Conservation (phyloP, 257 asterid genomes). For the Vinca minor region DNA sequence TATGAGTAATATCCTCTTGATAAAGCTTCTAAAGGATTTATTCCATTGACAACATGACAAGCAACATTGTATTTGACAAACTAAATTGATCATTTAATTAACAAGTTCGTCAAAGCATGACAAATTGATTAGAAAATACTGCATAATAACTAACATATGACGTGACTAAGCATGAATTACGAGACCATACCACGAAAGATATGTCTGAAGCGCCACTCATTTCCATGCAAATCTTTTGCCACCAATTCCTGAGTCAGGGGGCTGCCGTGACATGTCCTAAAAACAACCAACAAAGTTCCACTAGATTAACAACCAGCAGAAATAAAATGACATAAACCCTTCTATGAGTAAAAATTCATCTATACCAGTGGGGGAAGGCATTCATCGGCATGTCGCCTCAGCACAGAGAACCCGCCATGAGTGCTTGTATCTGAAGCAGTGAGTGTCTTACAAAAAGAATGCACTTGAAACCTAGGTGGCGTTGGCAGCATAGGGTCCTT, state of each 20-base stretch:
- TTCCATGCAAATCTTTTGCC: slow-evolving; percentile 92
- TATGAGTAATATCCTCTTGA: neutral
- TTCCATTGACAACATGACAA: neutral
- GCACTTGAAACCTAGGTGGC: slow-evolving; percentile 64
- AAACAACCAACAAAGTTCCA: slow-evolving; percentile 10
- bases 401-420: slow-evolving; percentile 95
- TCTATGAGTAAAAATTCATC: slow-evolving; percentile 4
- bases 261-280: slow-evolving; percentile 94
- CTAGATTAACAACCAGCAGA: neutral
- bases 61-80: neutral
- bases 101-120: neutral
- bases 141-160: neutral
- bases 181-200: slow-evolving; percentile 68
- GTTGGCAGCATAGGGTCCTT: slow-evolving; percentile 54
- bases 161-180: slow-evolving; percentile 9
- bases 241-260: slow-evolving; percentile 90
- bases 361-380: slow-evolving; percentile 91
- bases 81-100: neutral
- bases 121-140: neutral
- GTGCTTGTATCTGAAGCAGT: slow-evolving; percentile 99
- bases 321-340: neutral
- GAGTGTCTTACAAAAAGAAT: slow-evolving; percentile 88
- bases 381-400: slow-evolving; percentile 95
- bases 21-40: neutral
- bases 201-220: slow-evolving; percentile 93